Base-by-base conservation (phyloP, 331 rosid species). In the Stylosanthes scabra region DNA sequence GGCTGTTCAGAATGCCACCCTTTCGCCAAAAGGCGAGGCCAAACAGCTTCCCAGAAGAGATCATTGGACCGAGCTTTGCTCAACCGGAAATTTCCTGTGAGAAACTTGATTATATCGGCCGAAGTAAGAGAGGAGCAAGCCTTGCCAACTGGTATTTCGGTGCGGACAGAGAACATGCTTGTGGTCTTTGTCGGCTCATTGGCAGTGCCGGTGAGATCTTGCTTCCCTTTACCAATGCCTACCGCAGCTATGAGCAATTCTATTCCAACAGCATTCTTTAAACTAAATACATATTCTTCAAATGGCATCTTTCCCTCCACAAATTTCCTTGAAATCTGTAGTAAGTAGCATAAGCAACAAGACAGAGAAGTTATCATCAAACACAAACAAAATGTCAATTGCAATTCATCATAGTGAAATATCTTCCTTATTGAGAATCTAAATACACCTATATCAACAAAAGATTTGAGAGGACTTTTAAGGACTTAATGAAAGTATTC, bases 1-100 rank as follows among this genome's bases (percentile, higher is more conserved):
- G 78, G 85, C 61, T 82, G 85, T 64, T 84, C 89, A 57, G 85
- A 88, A 66, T 74, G 91, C 89, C 91, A 84, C 60, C 91, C 89
- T 60, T 78, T 84, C 46, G 84, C 83, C 68, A 80, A 80, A 54
- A 84, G 91, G 20, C 88, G 88, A 3, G 89, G 91, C 91, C 93
- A 88, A 78, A 88, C 91, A 78, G 86, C 91, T 78, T 86, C 86
- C 93, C 93, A 86, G 65, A 86, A 86, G 75, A 86, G 76, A 63
- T 80, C 86, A 63, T 71, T 78, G 34, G 83, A 75, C 11, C 79
- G 80, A 57, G 85, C 83, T 86, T 88, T 86, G 63, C 86, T 84
- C 66, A 86, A 83, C 76, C 90, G 77, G 54, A 80, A 80, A 76
- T 72, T 39, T 71, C 88, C 90, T 8, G 66, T 82, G 8, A 86